Percentiles rank a stretch among this genome's conserved stretches.
Conservation (phyloP, 768 basidiomycete genomes). For the Stropharia rugosoannulata region DNA sequence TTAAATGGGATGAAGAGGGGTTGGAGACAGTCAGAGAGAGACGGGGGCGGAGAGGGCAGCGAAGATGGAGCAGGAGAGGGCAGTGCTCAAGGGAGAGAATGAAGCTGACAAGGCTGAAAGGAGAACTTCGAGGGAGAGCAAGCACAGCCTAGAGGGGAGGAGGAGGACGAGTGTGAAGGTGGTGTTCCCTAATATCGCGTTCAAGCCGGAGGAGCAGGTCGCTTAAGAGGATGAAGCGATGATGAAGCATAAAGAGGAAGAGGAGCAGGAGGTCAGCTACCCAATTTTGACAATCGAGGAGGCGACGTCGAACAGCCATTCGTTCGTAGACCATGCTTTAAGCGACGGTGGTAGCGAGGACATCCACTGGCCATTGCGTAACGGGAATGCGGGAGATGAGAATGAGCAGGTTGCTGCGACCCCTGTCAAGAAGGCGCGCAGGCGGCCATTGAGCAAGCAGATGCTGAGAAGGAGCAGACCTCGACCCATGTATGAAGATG, state of each 20-base stretch:
- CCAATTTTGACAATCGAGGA: slow-evolving; percentile 47
- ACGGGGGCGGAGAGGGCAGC: slow-evolving; percentile 36
- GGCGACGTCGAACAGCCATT: slow-evolving; percentile 54
- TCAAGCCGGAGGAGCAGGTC: slow-evolving; percentile 8
- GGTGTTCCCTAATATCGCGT: slow-evolving; percentile 52
- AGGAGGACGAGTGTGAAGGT: slow-evolving; percentile 53
- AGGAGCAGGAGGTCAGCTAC: slow-evolving; percentile 13
- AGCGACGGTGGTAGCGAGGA: slow-evolving; percentile 11
- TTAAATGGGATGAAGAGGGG: slow-evolving; percentile 30
- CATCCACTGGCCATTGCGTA: too few species aligned
- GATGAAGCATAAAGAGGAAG: slow-evolving; percentile 5
- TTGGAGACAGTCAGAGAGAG: slow-evolving; percentile 48
- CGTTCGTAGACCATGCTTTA: slow-evolving; percentile 12
- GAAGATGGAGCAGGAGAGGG: slow-evolving; percentile 6
- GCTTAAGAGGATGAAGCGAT: slow-evolving; percentile 6
- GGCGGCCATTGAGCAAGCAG: slow-evolving; percentile 67
- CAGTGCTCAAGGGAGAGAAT: slow-evolving; percentile 23
- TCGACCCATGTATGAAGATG: slow-evolving; percentile 49
- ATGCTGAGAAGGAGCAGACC: slow-evolving; percentile 49
- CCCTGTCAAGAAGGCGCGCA: slow-evolving; percentile 45
- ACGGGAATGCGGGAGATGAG: neutral
- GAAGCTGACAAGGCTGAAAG: slow-evolving; percentile 26
- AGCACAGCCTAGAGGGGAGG: slow-evolving; percentile 48
- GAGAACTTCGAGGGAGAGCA: slow-evolving; percentile 40
- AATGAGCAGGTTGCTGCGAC: slow-evolving; percentile 29